Evolutionary conservation across 495 filamentous ascomycete species (phyloP).

Genomic region (Cairneyella variabilis): DNA sequence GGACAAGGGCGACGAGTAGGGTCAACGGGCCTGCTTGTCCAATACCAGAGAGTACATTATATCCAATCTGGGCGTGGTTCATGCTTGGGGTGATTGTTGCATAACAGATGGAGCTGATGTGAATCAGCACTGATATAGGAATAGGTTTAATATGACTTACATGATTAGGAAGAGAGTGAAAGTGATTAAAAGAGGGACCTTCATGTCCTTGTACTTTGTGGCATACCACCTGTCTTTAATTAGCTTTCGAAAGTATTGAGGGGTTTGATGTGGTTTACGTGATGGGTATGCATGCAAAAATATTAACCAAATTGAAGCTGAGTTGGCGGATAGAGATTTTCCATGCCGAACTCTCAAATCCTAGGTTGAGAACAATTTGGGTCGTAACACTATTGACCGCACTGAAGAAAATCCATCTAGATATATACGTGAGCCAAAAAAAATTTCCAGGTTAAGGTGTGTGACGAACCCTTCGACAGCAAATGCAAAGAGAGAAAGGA

Average conservation of each 20-base stretch:
- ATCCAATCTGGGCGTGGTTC: conserved; percentile 41
- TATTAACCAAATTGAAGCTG: conserved; percentile 31
- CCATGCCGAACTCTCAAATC: conserved; percentile 42
- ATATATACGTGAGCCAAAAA: neutral
- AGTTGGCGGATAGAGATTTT: conserved; percentile 48
- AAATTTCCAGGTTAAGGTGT: neutral
- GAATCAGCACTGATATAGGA: conserved; percentile 4
- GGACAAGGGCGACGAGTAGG: conserved; percentile 46
- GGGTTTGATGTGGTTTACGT: no score
- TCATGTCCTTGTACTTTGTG: conserved; percentile 46
- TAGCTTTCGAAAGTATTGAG: no score
- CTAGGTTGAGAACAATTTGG: conserved; percentile 50
- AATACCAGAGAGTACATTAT: conserved; percentile 45
- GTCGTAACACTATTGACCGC: conserved; percentile 52
- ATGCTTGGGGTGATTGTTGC: conserved; percentile 40
- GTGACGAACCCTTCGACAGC: conserved; percentile 42
- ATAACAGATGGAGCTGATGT: conserved; percentile 39
- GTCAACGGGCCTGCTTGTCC: conserved; percentile 33
- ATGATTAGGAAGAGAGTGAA: conserved; percentile 44
- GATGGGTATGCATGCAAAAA: conserved; percentile 37
- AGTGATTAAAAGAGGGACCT: conserved; percentile 42
- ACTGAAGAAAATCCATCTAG: conserved; percentile 53
- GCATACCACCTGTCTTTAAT: conserved; percentile 39
- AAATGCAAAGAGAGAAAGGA: conserved; percentile 47
- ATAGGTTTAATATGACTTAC: conserved; percentile 19